Conservation (phyloP, 805 yeast species). For the Lipomyces chichibuensis region DNA sequence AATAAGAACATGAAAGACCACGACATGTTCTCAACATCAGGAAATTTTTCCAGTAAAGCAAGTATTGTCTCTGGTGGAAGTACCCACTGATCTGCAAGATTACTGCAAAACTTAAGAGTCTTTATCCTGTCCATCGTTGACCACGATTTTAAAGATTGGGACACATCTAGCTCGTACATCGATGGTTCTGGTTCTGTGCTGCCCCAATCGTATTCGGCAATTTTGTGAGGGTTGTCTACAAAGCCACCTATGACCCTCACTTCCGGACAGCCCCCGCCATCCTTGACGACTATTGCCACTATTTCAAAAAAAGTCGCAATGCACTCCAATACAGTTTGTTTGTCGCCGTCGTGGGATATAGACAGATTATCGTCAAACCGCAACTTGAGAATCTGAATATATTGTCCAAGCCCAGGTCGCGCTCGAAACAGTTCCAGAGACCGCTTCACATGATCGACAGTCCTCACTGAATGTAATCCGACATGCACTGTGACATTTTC, state of each 20-base stretch:
- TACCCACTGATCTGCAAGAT: background rate
- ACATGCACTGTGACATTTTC: background rate
- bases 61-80: constrained; percentile 1
- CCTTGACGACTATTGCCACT: background rate
- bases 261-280: background rate
- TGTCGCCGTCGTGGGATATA: background rate
- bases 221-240: background rate
- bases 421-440: background rate
- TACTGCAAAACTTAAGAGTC: background rate
- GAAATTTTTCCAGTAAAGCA: background rate
- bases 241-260: background rate
- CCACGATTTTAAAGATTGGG: background rate
- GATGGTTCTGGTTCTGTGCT: background rate
- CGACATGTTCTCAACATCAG: background rate
- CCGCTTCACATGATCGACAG: background rate
- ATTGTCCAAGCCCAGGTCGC: constrained; percentile 2
- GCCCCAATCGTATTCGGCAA: background rate
- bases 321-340: background rate
- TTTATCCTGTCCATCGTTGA: background rate
- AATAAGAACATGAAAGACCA: background rate
- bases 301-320: background rate
- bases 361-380: background rate
- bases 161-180: background rate
- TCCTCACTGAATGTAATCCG: background rate
- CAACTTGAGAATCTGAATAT: background rate